Base-by-base conservation (phyloP, 805 yeast genomes). In the Yarrowia sp. region DNA sequence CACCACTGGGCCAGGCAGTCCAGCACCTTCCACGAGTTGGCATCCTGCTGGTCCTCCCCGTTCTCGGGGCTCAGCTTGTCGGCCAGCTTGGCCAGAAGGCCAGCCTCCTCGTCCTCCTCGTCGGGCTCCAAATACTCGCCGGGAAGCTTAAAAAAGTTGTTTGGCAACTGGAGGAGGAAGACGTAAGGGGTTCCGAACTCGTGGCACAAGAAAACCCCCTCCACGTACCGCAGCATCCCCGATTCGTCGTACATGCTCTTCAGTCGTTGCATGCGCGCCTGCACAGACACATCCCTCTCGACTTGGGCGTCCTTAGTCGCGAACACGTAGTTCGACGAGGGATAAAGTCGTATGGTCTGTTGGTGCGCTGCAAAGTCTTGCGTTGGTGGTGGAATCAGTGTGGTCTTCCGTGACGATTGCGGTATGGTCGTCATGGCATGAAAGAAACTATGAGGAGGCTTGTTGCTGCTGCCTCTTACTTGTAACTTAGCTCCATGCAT, bases 1-100 rank as follows among this genome's bases (percentile, higher is more conserved):
- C 74, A 71, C 74, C 74, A 71, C 47, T 71, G 74, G 3, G 73
- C 68, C 22, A 71, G 44, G 51, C 74, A 72, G 47, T 71, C 74
- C 24, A 73, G 71, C 36, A 71, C 64, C 24, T 68, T 65, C 74
- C 74, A 71, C 12, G 58, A 49, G 31, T 67, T 67, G 7, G 53
- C 60, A 22, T 64, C 65, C 38, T 46, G 64, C n/a, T 61, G 61
- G 35, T 66, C 70, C 9, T 62, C 49, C 2, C 66, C 19, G 27
- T 49, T 56, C 18, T 62, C 64, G 3, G 65, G 58, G 31, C 31
- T 62, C 63, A 13, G 63, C 22, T 14, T 55, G 62, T 14, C 71
- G 66, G 18, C 69, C 66, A 22, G 70, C 56, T 14, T 65, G 55
- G 29, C 68, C 69, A 62, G 64, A 62, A 33, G 67, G 56, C 41